Base-by-base conservation (phyloP, 2,329 filamentous ascomycete genomes). In the Fusarium siculi region DNA sequence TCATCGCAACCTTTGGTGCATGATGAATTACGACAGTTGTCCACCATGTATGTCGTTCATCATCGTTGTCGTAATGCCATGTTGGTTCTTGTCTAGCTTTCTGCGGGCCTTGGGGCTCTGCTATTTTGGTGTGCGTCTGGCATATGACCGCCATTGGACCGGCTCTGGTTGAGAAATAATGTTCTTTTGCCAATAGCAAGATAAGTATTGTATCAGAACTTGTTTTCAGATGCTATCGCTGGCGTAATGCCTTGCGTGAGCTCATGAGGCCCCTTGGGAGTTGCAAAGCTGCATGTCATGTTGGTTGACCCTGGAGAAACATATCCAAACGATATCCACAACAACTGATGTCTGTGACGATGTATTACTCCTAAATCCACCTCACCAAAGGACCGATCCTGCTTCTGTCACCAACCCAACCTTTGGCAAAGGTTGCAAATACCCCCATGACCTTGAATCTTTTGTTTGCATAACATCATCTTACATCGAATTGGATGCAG, bases 71-170 rank as follows among this genome's bases (percentile, higher is more conserved):
- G 47, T 44, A 57, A 72, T 69, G 32, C 47, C 50, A 67, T 71
- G 70, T 68, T 60, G 40, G 70, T 49, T 72, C 66, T 59, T 62
- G 56, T 52, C 63, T 44, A 39, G 34, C 21, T 67, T 71, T 74
- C 47, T 73, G 66, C 62, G 70, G 62, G 64, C 67, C 68, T 72
- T 62, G 71, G 63, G 56, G 65, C 69, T 75, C 52, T 72, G 61
- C 58, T 57, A 42, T 42, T 63, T 58, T 46, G 53, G 61, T 53
- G 39, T 59, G 60, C 54, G 39, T 40, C 55, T 36, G 49, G 63
- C 52, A 43, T 71, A 34, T 59, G 63, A 36, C 47, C 55, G 37
- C 54, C 59, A 70, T 77, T 75, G 72, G 72, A 37, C 58, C 74
- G 63, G 61, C 59, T 70, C 55, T 18, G 49, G 21, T 30, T 42